Base-by-base conservation (phyloP, 2,329 filamentous ascomycete genomes). In the Pyrenophora seminiperda region DNA sequence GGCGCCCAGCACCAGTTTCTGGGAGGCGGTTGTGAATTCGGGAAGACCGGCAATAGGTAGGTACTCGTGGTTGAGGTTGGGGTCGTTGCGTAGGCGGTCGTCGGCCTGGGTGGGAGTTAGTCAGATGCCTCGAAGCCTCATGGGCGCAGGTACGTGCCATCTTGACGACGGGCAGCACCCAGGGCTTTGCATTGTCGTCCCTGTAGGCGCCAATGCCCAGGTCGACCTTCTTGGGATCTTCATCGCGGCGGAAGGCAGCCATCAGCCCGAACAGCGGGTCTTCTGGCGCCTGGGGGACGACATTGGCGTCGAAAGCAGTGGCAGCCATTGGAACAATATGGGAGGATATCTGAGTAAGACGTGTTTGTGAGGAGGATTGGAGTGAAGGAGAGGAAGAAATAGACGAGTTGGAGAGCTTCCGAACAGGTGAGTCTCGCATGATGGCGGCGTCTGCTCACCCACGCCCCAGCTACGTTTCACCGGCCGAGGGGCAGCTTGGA, bases 11-110 rank as follows among this genome's bases (percentile, higher is more conserved):
- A 97, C 89, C 65, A 97, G 82, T 78, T 94, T 92, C 72, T 93
- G 90, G 18, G 94, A 92, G 71, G 94, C 95, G 63, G 84, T 82
- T 52, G 91, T 97, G 78, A 97, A 95, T 57, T 87, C 82, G 47
- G 87, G 77, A 52, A 97, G 83, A 70, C 94, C 94, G 56, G 91
- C 89, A 73, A 99, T 99, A 52, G 94, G 93, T 53, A 95, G 90
- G 77, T 99, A 99, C 82, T 99, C 94, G 81, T 99, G 93, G 79
- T 99, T 96, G 66, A 96, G 82, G 53, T 90, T 83, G 70, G 93
- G 91, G 76, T 97, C 91, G 72, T 88, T 88, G 75, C 87, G 89
- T 62, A 97, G 84, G 67, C 91, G 85, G 61, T 94, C 88, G 73
- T 97, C 92, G 65, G 94, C 94, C 93, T 97, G 72, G 32, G 9